Evolutionary conservation across 2,329 filamentous ascomycete species (phyloP).

Genomic region (Eutypa lata): DNA sequence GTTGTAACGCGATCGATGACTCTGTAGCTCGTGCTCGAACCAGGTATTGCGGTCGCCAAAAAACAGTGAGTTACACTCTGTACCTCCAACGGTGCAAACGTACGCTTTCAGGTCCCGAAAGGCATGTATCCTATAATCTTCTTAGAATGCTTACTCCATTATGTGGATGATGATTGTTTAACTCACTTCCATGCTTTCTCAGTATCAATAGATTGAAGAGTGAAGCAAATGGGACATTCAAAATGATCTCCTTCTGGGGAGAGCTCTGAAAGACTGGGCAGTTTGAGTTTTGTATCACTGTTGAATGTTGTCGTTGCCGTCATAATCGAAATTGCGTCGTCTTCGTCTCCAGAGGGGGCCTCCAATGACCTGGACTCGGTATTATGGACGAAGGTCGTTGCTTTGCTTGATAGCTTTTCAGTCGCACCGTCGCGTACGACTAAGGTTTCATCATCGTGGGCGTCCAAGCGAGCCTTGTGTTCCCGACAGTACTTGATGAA

Average conservation of each 20-base stretch:
- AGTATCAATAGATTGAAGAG: slow-evolving; percentile 8
- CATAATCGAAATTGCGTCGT: slow-evolving; percentile 4
- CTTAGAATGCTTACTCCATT: too few relatives aligned
- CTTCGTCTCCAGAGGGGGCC: slow-evolving; percentile 7
- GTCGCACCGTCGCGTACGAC: not conserved
- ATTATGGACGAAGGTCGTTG: slow-evolving; percentile 3
- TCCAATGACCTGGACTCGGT: slow-evolving; percentile 1
- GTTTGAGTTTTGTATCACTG: not conserved
- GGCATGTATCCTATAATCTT: slow-evolving; percentile 19
- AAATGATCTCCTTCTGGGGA: slow-evolving; percentile 7
- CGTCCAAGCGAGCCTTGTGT: slow-evolving; percentile 10
- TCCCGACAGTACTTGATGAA: slow-evolving; percentile 27
- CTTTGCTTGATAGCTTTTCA: slow-evolving; percentile 9
- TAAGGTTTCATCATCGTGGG: not conserved
- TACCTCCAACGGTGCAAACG: slow-evolving; percentile 28
- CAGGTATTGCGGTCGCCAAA: slow-evolving; percentile 27
- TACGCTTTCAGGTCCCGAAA: slow-evolving; percentile 32
- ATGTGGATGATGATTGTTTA: too few relatives aligned
- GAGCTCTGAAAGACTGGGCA: slow-evolving; percentile 8
- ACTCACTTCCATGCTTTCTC: slow-evolving; percentile 17
- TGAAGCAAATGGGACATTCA: slow-evolving; percentile 19
- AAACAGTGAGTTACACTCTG: slow-evolving; percentile 23
- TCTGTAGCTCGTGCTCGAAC: slow-evolving; percentile 30
- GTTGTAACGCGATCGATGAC: slow-evolving; percentile 23
- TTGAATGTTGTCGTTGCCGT: slow-evolving; percentile 8